Conservation (phyloP, 2,329 filamentous ascomycete genomes). For the Trichoderma polysporum region DNA sequence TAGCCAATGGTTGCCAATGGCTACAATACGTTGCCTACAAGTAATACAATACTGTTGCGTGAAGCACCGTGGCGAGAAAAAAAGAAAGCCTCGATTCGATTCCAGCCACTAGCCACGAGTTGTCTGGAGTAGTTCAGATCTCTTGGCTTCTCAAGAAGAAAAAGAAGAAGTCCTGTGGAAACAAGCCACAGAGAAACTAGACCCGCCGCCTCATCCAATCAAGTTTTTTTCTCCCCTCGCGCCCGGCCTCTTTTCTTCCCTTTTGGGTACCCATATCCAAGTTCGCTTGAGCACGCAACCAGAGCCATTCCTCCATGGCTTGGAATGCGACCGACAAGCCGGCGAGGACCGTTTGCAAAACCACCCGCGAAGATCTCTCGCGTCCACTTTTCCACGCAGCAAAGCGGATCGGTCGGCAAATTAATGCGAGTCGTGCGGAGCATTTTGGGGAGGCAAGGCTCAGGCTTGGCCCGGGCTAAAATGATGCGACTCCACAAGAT, state of each 20-base stretch:
- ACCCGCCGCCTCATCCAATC: neutral
- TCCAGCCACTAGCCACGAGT: neutral
- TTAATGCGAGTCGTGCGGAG: constrained; percentile 13
- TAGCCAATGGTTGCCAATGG: neutral
- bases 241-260: neutral
- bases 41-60: neutral
- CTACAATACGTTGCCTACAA: neutral
- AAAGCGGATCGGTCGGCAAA: constrained; percentile 16
- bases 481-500: constrained; percentile 9
- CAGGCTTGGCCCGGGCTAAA: neutral
- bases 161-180: neutral
- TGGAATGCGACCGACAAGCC: constrained; percentile 5
- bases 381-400: neutral
- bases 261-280: neutral
- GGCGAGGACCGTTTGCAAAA: constrained; percentile 1
- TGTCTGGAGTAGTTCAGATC: neutral
- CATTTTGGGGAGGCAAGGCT: neutral
- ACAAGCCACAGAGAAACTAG: constrained; percentile 6
- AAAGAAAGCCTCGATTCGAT: constrained; percentile 3
- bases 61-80: neutral
- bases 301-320: neutral
- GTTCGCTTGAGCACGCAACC: constrained; percentile 2
- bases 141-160: neutral
- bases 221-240: neutral
- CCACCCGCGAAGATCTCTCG: neutral